Percentiles rank a stretch among this genome's conserved stretches.
phyloP scores from a whole-genome alignment of 495 filamentous ascomycete genomes.

The Neurospora sp. region DNA sequence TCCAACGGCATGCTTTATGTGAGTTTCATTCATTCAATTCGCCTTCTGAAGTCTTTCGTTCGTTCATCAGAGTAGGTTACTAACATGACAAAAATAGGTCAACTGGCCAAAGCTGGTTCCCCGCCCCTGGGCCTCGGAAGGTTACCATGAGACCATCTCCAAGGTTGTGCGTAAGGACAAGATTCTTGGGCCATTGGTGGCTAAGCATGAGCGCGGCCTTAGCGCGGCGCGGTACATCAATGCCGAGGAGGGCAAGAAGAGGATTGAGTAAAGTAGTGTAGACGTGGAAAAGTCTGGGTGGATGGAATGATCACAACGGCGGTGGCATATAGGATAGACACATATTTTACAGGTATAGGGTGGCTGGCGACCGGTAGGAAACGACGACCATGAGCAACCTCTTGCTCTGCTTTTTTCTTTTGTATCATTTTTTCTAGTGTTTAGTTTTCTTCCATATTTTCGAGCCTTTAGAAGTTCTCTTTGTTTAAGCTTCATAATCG shows the following conservation, averaged over 20 bases:
- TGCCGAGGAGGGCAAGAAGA: slow-evolving; percentile 93
- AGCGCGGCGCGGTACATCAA: slow-evolving; percentile 71
- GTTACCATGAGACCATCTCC: slow-evolving; percentile 76
- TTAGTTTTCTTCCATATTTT: neutral
- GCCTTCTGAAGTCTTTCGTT: neutral
- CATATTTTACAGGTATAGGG: neutral
- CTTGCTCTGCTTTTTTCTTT: neutral
- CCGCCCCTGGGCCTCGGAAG: slow-evolving; percentile 71
- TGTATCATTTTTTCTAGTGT: neutral
- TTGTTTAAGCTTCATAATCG: neutral
- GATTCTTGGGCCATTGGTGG: slow-evolving; percentile 62
- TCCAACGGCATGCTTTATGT: slow-evolving; percentile 86
- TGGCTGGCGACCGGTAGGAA: neutral
- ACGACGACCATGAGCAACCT: neutral
- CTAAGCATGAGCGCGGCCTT: slow-evolving; percentile 63
- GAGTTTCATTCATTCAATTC: slow-evolving; percentile 31
- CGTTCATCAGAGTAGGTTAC: neutral
- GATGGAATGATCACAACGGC: neutral
- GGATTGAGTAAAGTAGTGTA: slow-evolving; percentile 55
- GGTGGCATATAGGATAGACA: neutral
- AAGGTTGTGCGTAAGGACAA: slow-evolving; percentile 60
- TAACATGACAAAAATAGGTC: slow-evolving; percentile 48
- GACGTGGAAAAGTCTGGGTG: neutral
- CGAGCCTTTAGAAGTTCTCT: neutral
- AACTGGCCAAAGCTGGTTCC: slow-evolving; percentile 96